Evolutionary conservation across 768 basidiomycete genomes (phyloP), one percentile per base, ranked within the genome.

Genomic region (Phylloporus sp.): DNA sequence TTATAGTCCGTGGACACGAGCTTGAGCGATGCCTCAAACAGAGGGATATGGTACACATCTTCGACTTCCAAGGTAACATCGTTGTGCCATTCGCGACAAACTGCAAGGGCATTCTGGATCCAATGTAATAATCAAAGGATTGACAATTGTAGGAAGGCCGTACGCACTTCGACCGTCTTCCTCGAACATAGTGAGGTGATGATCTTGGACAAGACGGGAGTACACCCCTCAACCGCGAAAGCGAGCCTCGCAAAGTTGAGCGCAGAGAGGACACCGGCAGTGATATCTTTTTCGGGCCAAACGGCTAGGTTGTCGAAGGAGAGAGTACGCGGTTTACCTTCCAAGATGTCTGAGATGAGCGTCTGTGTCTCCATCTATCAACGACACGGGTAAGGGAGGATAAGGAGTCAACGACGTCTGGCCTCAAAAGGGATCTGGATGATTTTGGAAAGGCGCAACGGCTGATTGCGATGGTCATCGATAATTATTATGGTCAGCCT

Each of bases 231-330:
- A 16, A 41, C 44, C 13, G 45, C 38, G 22, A 84, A 74, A 20
- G 76, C 70, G 11, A 79, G 56, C 43, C 82, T 72, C 4, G 75
- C 76, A 45, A 80, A 84, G 58, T 86, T 85, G 41, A 86, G 64
- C 2, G 79, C 78, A 5, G 80, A 82, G 22, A 86, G 71, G 12
- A 80, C 79, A 52, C 79, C 79, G 2, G 80, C 70, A 13, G 80
- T 73, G 15, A 45, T 41, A 27, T 45, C 64, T 38, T 50, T 48
- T 49, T 57, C 53, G 22, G 47, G 48, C 15, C 71, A 69, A 34
- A 80, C 73, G 40, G 76, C 73, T 12, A 73, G 67, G 12, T 78
- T 74, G 12, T 63, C 66, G 51, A 76, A 73, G 9, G 75, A 74
- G 26, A 78, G 59, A 43, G 77, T 65, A 24, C 67, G 55, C 38